Evolutionary conservation across 78 protist species (phyloP), one percentile per base, ranked within the genome.

Genomic region (Cavenderia fasciculata): DNA sequence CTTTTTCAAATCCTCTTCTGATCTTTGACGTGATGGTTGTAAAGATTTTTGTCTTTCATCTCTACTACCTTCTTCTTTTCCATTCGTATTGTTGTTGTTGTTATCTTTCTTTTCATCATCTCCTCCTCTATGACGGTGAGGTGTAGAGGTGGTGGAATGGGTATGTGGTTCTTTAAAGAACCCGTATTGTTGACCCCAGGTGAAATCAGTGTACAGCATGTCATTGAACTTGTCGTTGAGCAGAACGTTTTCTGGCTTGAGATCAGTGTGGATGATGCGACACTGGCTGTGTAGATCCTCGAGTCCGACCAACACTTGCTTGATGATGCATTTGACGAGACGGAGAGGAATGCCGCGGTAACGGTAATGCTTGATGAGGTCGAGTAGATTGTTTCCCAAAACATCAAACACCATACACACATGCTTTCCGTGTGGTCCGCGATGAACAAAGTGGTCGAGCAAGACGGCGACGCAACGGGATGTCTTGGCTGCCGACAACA

Each of bases 191-290:
- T 82, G 69, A 33, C 68, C 74, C 90, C 90, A 82, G 6, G 59
- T 82, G 46, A 40, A 82, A 40, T 68, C 69, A 21, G 29, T 46
- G 27, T 41, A 41, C 51, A 19, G 2, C 29, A 27, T 40, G 25
- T 63, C 72, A 40, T 73, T 69, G 29, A 92, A 59, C 21, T 66
- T 38, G 3, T 59, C 2, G 4, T n/a, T 29, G 38, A 96, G 71
- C 7, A 97, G 86, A 16, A 97, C 95, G 68, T 98, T 98, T 82
- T 98, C 99, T 1, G 99, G 99, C 68, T 98, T 97, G 56, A 98
- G 74, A 77, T 98, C 99, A 0, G 99, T 98, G 92, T 98, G 99
- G 47, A 98, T 95, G 82, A 98, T 95, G 19, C 23, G 14, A 87
- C 97, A 94, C 62, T 87, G 27, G 3, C 68, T 33, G 94, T 98